Evolutionary conservation across 495 filamentous ascomycete species (phyloP).

Genomic region (Penicillium arizonense): DNA sequence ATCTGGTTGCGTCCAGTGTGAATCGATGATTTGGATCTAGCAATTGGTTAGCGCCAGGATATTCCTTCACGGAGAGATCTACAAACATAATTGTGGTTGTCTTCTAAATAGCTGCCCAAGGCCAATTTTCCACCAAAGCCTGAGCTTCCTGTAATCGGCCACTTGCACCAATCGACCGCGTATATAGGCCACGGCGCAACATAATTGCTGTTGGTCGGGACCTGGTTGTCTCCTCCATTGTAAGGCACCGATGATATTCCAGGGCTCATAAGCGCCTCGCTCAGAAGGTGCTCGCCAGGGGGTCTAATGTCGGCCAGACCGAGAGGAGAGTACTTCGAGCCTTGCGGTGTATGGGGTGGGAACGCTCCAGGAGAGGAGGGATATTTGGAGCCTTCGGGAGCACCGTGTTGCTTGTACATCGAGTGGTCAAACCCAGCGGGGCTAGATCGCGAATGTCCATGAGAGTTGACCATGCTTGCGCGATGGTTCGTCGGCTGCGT

Average conservation of each 20-base stretch:
- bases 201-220: slow-evolving; percentile 79
- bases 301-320: slow-evolving; percentile 89
- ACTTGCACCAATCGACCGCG: slow-evolving; percentile 99
- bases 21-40: slow-evolving; percentile 97
- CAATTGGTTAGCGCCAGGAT: slow-evolving; percentile 14
- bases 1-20: slow-evolving; percentile 67
- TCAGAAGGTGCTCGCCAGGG: slow-evolving; percentile 68
- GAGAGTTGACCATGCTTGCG: slow-evolving; percentile 60
- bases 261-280: slow-evolving; percentile 56
- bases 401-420: slow-evolving; percentile 69
- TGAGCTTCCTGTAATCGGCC: slow-evolving; percentile 69
- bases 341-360: slow-evolving; percentile 65
- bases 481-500: slow-evolving; percentile 66
- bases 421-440: slow-evolving; percentile 73
- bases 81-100: slow-evolving; percentile 93
- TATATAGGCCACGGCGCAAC: slow-evolving; percentile 93
- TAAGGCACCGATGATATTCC: slow-evolving; percentile 28
- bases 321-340: slow-evolving; percentile 78
- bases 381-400: slow-evolving; percentile 65
- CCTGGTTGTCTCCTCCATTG: slow-evolving; percentile 44
- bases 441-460: slow-evolving; percentile 79
- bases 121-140: slow-evolving; percentile 86
- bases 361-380: slow-evolving; percentile 68
- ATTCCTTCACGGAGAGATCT: not conserved
- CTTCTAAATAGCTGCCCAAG: slow-evolving; percentile 93